Evolutionary conservation across 768 basidiomycete genomes (phyloP), one percentile per base, ranked within the genome.

Genomic region (Tylopilus rubrobrunneus): DNA sequence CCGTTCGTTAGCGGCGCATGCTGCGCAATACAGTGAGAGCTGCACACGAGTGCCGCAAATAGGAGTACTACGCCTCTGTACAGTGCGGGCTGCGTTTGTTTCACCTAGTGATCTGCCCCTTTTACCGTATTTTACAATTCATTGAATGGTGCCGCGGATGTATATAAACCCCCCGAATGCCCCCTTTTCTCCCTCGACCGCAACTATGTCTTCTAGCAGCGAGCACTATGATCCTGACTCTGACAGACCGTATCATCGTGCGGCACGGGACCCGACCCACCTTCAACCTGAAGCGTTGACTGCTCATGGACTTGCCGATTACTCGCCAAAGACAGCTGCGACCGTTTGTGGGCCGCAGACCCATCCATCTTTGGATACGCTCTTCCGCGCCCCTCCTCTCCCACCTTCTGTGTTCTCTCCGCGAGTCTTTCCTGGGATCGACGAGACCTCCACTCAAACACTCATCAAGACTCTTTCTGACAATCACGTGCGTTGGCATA

Each of bases 401-500:
- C 64, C 73, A 4, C 69, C 69, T 10, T 72, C 69, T 4, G 12
- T 48, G 0, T 57, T 72, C 28, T 67, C 72, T 10, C 78, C 78
- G 1, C 47, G 53, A 12, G 62, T 56, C 25, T 65, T 69, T 34
- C 71, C 77, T 7, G 76, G 76, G 11, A 61, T 65, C 9, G 69
- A 64, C 27, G 61, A 67, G 19, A 59, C 70, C 1, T 75, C 79
- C 7, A 78, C 77, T 2, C 60, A 63, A n/a, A 62, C 71, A 4
- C 66, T 81, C 19, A 67, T 72, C 31, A 65, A 69, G 36, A 62
- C 73, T 1, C 68, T 85, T 52, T 74, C 73, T 37, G 76, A 79
- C 19, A 81, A 83, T 60, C 76, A 80, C 55, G 73, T 75, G 37
- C 73, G 72, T n/a, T 75, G 75, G 69, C 81, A 85, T 61, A 67